Evolutionary conservation across 129 eudicot genomes (phyloP), one percentile per base, ranked within the genome.

Genomic region (Flaveria sonorensis): DNA sequence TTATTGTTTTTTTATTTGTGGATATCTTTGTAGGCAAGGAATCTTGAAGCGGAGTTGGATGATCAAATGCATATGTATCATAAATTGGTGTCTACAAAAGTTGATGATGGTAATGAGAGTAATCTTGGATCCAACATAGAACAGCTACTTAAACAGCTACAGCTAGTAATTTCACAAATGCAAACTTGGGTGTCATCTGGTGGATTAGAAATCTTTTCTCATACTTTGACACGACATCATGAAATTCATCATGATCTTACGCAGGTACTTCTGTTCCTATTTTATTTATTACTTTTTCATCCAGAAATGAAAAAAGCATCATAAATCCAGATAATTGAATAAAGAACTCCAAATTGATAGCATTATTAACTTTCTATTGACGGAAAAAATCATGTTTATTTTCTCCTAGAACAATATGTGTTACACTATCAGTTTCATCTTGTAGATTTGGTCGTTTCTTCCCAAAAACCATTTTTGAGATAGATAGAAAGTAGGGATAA

Each of bases 131-230:
- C 94, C 52, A 90, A 84, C 36, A 87, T 94, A 68, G 99, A 91
- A 61, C 93, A 83, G 36, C 83, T 91, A 13, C 85, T 94, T 75
- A 89, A 85, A 78, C 97, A 94, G 56, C 92, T 91, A 51, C 90
- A 94, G n/a, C 92, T 84, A 83, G 96, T 94, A 28, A 91, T 89
- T 81, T 82, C 78, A 11, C 99, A 94, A 74, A 94, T 94, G 99
- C 96, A 92, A 86, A 89, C 86, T 21, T 94, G 97, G 99, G 96
- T 94, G 40, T 91, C 99, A 77, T 91, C 99, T 8, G 99, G 99
- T 60, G 99, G 97, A 70, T 83, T 91, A 16, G 96, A 94, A 82
- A 89, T 94, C 13, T 92, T 94, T 79, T 91, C 99, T 81, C 99
- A 94, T 71, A 91, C 99, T 13, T 89, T 94, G 86, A 94, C 97